Base-by-base conservation (phyloP, 2,329 filamentous ascomycete genomes). In the Sporothrix schenckii region DNA sequence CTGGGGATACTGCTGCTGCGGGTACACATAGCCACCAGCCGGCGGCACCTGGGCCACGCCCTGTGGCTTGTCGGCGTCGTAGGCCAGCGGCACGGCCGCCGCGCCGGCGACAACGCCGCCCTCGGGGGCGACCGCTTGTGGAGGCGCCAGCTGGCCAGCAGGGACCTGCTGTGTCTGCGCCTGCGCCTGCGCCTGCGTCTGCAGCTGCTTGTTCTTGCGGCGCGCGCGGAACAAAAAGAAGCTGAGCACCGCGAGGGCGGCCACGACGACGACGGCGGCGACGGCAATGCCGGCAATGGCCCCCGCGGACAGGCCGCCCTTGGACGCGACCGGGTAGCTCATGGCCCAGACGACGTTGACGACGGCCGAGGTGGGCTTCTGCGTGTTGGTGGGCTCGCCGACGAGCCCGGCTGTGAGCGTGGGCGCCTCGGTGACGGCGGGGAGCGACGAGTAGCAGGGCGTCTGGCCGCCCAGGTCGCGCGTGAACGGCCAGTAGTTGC, bases 211-310 rank as follows among this genome's bases (percentile, higher is more conserved):
- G 49, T 70, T 75, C 69, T 74, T 75, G 7, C 72, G 72, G 5
- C 69, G 65, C 9, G 52, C 41, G 1, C 68, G 71, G 72, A 73
- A 73, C 11, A 75, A 52, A 58, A 72, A 74, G 66, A 76, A 69
- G 21, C 69, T 71, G 9, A 75, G 72, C 49, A 67, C 73, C 14
- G 44, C 68, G 16, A 75, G 73, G 5, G 72, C 73, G 5, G 73
- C 72, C 13, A 79, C 79, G 11, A 77, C 77, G 4, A 83, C 70
- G 16, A 76, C 77, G 68, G 76, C 77, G 6, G 78, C 83, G 3
- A 85, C 78, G 50, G 78, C 81, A 44, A 86, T 85, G 63, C 84
- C 84, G 24, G 80, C 81, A 49, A 82, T 82, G 70, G 81, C 82
- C 27, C 83, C 84, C 0, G 76, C 77, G 3, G 80, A 76, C 3